A percentile compares a stretch with the other conserved stretches of the same genome.
phyloP scores from a whole-genome alignment of 768 basidiomycete genomes.

The Leccinum longicurvipes region DNA sequence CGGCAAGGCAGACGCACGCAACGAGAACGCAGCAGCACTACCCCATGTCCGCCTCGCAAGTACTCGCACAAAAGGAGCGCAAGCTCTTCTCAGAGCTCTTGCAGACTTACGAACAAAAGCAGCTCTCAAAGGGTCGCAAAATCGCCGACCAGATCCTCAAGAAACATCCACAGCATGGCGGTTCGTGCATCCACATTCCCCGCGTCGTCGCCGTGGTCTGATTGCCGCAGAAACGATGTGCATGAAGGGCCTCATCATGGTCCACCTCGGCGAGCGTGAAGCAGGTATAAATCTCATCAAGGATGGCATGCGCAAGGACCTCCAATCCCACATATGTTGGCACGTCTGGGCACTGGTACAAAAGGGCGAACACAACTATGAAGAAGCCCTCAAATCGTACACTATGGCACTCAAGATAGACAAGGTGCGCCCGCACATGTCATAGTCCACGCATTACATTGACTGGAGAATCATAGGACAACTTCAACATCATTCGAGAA shows the following conservation, averaged over 20 bases:
- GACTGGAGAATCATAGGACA: conserved; percentile 56
- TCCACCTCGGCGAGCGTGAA: conserved; percentile 74
- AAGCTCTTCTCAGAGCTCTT: conserved; percentile 84
- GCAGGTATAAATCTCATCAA: conserved; percentile 82
- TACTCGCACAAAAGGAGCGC: conserved; percentile 77
- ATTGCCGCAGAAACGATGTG: conserved; percentile 76
- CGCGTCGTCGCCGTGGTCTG: not conserved
- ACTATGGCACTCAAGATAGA: conserved; percentile 85
- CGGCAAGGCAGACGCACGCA: not conserved
- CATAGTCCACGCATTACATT: not conserved
- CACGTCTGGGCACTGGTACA: conserved; percentile 96
- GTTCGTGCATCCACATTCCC: conserved; percentile 42
- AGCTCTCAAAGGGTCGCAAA: conserved; percentile 87
- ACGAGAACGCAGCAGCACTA: too few relatives aligned
- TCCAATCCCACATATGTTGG: conserved; percentile 94
- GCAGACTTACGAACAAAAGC: conserved; percentile 82
- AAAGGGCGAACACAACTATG: conserved; percentile 92
- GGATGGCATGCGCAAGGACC: conserved; percentile 76
- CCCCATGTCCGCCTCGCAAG: conserved; percentile 19
- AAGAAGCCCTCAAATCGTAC: conserved; percentile 92
- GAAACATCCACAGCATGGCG: conserved; percentile 94
- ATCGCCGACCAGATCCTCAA: conserved; percentile 91
- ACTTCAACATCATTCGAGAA: conserved; percentile 90
- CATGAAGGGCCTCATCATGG: conserved; percentile 91
- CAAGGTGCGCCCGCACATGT: conserved; percentile 53